These are phyloP conservation scores for Apiospora marii DNA, from an alignment of 2,329 filamentous ascomycete genomes.

Conservation along the genomic window DNA sequence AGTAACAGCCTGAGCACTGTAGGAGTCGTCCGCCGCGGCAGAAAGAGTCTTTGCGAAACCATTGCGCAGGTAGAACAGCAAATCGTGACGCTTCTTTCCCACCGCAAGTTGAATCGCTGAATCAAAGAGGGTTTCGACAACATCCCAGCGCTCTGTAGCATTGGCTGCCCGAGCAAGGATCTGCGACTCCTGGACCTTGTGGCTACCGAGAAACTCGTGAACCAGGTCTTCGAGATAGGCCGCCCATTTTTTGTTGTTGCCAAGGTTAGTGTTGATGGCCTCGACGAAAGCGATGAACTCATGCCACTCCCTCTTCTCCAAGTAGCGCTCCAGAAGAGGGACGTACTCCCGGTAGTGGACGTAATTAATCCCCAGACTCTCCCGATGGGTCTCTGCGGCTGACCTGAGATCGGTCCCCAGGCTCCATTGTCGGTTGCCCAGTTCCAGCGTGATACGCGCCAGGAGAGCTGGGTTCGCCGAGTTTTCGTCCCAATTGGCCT, in stretches of 20 bases:
- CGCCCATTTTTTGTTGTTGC: conserved; percentile 32
- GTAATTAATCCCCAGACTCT: conserved; percentile 40
- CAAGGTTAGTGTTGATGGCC: conserved; percentile 33
- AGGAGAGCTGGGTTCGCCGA: conserved; percentile 38
- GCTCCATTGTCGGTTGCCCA: conserved; percentile 41
- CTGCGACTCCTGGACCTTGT: conserved; percentile 33
- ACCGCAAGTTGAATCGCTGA: conserved; percentile 36
- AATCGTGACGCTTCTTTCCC: conserved; percentile 36
- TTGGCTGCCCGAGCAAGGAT: conserved; percentile 39
- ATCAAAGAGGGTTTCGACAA: conserved; percentile 37
- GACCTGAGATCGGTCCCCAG: conserved; percentile 33
- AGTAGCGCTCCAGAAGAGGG: conserved; percentile 35
- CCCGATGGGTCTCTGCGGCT: conserved; percentile 38
- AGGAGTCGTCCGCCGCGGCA: conserved; percentile 27
- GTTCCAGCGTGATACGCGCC: conserved; percentile 40
- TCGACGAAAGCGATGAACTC: conserved; percentile 40
- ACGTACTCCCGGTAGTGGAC: conserved; percentile 38
- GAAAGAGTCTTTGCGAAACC: conserved; percentile 38
- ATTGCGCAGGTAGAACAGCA: conserved; percentile 39
- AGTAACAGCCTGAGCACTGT: conserved; percentile 34
- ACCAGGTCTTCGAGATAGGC: conserved; percentile 42
- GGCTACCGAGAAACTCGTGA: conserved; percentile 37
- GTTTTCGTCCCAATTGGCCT: conserved; percentile 34
- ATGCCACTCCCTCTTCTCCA: conserved; percentile 32
- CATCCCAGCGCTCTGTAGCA: conserved; percentile 38